Evolutionary conservation across 1,284 basidiomycete species (phyloP), one percentile per base, ranked within the genome.

Genomic region (Boletus sp.): DNA sequence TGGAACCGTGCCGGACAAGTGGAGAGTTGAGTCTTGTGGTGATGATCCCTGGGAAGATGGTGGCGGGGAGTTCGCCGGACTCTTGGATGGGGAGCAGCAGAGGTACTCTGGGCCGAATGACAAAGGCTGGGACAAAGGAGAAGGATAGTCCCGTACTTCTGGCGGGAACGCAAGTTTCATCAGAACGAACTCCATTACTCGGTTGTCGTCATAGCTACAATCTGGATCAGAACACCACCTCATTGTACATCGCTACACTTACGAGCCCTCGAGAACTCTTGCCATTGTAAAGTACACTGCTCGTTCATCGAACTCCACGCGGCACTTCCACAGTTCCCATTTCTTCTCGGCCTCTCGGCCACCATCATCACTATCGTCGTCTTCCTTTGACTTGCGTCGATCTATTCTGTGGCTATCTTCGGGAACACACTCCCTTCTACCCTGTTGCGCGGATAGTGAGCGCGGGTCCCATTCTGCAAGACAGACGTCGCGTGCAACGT

Each of bases 271-370:
- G 28, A 88, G 64, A 30, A 85, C 78, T 68, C 83, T 86, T 3
- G 88, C 88, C 87, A 90, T 89, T 1, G 85, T 88, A 67, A 90
- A 89, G 70, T 84, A 90, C 33, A 89, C 88, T 1, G 84, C 83
- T 61, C 85, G 76, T 63, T 85, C 81, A 40, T 89, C 87, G 67
- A 89, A 90, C 68, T 90, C 88, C 14, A 90, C 88, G 16, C 88
- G 76, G 65, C 88, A 90, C 67, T 90, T 90, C 89, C 88, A 90
- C 11, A 90, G 69, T 66, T 89, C 86, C 88, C 88, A 90, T 25
- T 83, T 79, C 60, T 73, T 74, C 10, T 75, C 72, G 4, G 58
- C 35, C 7, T n/a, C 40, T 43, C 23, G 40, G 13, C n/a, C 40
- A 13, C n/a, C 40, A 43, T 43, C 63, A 5, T 60, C 51, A 9